A percentile compares a stretch with the other conserved stretches of the same genome.
Evolutionary conservation across 2,329 filamentous ascomycete genomes (phyloP).

Genomic region (Aspergillus niger): DNA sequence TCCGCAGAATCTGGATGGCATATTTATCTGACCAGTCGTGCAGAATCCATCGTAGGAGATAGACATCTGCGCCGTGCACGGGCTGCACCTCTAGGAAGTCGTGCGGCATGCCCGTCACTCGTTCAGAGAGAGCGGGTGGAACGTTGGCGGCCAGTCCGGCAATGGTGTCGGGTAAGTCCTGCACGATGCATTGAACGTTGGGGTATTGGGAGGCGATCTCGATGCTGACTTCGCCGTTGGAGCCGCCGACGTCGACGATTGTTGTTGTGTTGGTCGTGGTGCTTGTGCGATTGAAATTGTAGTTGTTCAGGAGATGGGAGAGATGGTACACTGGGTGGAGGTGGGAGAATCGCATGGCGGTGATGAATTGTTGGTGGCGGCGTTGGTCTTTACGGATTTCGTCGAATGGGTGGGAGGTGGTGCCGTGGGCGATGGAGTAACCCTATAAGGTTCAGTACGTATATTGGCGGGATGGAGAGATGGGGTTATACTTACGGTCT

Average conservation of each 20-base stretch:
- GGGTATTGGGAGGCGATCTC: neutral
- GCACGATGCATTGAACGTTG: neutral
- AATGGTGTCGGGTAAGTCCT: neutral
- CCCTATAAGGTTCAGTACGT: neutral
- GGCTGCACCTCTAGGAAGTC: neutral
- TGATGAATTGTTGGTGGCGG: neutral
- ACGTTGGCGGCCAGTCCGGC: neutral
- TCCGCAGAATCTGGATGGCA: constrained; percentile 3
- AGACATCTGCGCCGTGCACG: neutral
- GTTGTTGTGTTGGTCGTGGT: neutral
- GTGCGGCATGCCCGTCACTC: neutral
- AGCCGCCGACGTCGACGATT: neutral
- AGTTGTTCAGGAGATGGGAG: neutral
- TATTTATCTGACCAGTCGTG: constrained; percentile 4
- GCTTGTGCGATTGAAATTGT: neutral
- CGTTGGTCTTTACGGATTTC: neutral
- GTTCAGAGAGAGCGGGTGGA: neutral
- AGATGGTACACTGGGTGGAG: neutral
- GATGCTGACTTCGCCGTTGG: neutral
- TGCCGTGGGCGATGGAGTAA: neutral
- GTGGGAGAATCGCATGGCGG: neutral
- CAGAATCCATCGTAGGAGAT: constrained; percentile 1
- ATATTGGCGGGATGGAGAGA: no score
- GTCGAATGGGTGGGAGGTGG: neutral
- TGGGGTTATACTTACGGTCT: neutral